Evolutionary conservation across 2,329 filamentous ascomycete genomes (phyloP), one percentile per base, ranked within the genome.

Genomic region (Clathrospora elynae): DNA sequence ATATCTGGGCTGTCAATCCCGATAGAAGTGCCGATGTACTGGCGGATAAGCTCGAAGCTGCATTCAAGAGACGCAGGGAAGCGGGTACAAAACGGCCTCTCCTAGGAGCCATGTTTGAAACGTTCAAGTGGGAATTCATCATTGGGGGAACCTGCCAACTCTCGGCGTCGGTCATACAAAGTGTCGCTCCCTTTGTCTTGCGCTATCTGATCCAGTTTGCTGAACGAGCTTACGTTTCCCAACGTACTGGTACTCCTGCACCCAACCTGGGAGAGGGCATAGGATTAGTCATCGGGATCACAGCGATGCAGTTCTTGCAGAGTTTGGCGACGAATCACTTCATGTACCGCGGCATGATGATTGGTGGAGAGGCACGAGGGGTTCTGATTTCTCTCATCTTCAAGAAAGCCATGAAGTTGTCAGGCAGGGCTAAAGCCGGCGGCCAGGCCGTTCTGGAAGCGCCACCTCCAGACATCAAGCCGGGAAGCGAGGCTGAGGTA

Each of bases 1-100:
- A 99, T 67, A 83, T 99, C 43, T 97, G 90, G 86, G 74, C 78
- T 1, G 87, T 97, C 56, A 96, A 96, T 52, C 91, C 91, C 0
- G 75, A 87, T 47, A 80, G 93, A 47, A 80, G 83, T 11, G 84
- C 89, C 30, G 83, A 88, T 50, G 74, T 83, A 8, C 75, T 96
- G 68, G 84, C 87, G 6, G 70, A 73, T 6, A 86, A 78, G 54
- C 73, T 95, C 31, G 79, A 84, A 46, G 76, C 74, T 5, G 81
- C 86, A 0, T 91, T 96, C 66, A 75, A 85, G 48, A 80, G 76
- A 52, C 80, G 88, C n/a, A 5, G 78, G 81, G 31, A 76, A 79
- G 44, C 37, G 17, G 87, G 88, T 40, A 81, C 86, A 40, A 85
- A 86, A 63, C 78, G 87, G 49, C 87, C 90, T 1, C 75, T 97